Percentiles rank a stretch among this genome's conserved stretches.
Evolutionary conservation across 345 rosid genomes (phyloP).

Genomic region (Nasturtium officinale): DNA sequence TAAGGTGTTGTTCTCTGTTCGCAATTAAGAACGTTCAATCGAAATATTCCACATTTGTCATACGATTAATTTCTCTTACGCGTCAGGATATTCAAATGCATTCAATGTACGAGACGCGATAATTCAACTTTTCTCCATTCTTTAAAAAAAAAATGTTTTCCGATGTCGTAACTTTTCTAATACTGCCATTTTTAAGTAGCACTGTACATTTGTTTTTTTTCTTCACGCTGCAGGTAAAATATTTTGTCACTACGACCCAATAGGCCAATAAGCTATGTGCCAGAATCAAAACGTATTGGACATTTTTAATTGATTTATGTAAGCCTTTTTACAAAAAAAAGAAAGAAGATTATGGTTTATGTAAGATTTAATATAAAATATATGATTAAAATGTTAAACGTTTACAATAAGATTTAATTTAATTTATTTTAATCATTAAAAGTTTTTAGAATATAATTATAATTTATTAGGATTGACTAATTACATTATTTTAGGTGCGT

Average conservation of each 20-base stretch:
- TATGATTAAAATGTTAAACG: no score
- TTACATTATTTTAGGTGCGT: not conserved
- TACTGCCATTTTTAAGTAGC: not conserved
- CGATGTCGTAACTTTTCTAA: not conserved
- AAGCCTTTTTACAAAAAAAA: no score
- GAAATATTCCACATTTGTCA: not conserved
- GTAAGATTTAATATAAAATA: no score
- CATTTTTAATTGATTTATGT: no score
- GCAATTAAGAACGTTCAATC: not conserved
- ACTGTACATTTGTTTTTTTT: not conserved
- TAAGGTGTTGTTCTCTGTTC: not conserved
- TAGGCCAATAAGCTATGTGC: not conserved
- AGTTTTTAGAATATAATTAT: no score
- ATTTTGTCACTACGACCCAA: not conserved
- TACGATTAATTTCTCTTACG: not conserved
- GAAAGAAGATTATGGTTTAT: no score
- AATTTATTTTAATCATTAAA: no score
- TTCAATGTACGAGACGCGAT: not conserved
- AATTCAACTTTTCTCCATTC: not conserved
- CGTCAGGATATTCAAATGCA: not conserved
- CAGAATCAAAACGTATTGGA: no score
- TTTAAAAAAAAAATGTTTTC: not conserved
- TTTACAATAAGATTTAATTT: no score
- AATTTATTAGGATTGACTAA: not conserved
- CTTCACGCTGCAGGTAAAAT: not conserved